A percentile compares a stretch with the other conserved stretches of the same genome.
These are phyloP conservation scores for Maudiozyma pseudohumilis DNA, from an alignment of 805 yeast species.

Conservation along the genomic window DNA sequence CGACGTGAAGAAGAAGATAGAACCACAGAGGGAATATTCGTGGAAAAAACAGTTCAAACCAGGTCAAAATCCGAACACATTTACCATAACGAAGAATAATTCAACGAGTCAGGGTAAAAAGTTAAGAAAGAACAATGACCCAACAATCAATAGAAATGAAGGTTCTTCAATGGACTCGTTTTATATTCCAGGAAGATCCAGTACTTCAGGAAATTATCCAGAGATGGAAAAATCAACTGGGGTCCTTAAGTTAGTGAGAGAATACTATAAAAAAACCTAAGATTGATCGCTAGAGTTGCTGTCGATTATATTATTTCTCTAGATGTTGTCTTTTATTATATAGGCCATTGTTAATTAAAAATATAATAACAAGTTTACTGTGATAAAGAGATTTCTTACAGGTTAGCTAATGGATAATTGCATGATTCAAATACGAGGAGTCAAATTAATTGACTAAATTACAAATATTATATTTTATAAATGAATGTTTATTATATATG, in stretches of 20 bases:
- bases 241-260: constrained; percentile 72
- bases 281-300: no score
- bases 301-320: no score
- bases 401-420: no score
- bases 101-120: background rate
- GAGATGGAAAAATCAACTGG: constrained; percentile 29
- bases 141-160: background rate
- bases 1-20: constrained; percentile 1
- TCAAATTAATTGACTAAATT: background rate
- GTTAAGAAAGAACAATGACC: background rate
- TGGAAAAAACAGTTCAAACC: constrained; percentile 30
- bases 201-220: background rate
- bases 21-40: constrained; percentile 18
- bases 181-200: background rate
- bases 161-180: constrained; percentile 7
- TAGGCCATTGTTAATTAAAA: no score
- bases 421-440: no score
- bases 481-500: constrained; percentile 3
- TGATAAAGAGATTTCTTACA: no score
- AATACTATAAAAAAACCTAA: constrained; percentile 58
- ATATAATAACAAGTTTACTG: no score
- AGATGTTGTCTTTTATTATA: no score
- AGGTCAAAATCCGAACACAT: constrained; percentile 23
- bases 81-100: constrained; percentile 11
- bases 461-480: background rate